Conservation (phyloP, 768 basidiomycete genomes). For the Coprinopsis cinerea region DNA sequence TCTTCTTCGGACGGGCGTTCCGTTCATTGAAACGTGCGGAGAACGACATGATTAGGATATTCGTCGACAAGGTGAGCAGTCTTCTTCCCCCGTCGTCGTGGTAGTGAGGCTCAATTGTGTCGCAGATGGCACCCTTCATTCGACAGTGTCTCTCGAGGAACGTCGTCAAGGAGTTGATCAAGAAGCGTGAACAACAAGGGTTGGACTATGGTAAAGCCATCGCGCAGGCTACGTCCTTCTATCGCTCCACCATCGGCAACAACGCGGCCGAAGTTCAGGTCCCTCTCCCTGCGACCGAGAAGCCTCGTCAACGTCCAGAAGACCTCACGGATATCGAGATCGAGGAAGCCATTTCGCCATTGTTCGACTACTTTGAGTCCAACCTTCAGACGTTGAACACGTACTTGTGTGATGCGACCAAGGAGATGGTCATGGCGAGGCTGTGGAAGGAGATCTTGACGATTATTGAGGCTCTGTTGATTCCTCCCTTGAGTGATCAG, state of each 20-base stretch:
- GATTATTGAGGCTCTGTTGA: conserved; percentile 80
- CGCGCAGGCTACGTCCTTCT: conserved; percentile 74
- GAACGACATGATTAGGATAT: conserved; percentile 90
- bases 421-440: conserved; percentile 86
- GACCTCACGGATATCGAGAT: conserved; percentile 90
- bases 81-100: conserved; percentile 12
- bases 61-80: conserved; percentile 98
- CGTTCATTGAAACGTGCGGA: conserved; percentile 89
- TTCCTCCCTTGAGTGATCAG: conserved; percentile 83
- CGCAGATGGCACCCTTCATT: conserved; percentile 90
- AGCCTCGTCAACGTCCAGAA: conserved; percentile 71
- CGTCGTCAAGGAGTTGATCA: conserved; percentile 74
- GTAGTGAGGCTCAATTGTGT: not conserved
- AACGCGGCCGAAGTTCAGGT: conserved; percentile 66
- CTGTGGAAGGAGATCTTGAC: conserved; percentile 95
- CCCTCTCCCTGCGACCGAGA: conserved; percentile 68
- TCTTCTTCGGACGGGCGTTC: conserved; percentile 96
- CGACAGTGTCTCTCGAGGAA: conserved; percentile 76
- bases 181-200: conserved; percentile 39
- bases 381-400: conserved; percentile 90
- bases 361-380: conserved; percentile 96
- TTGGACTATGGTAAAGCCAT: conserved; percentile 90
- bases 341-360: conserved; percentile 82
- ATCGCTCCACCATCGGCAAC: conserved; percentile 72
- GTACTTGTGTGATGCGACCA: conserved; percentile 75